Base-by-base conservation (phyloP, 306 rosid genomes). In the Corylus americana region DNA sequence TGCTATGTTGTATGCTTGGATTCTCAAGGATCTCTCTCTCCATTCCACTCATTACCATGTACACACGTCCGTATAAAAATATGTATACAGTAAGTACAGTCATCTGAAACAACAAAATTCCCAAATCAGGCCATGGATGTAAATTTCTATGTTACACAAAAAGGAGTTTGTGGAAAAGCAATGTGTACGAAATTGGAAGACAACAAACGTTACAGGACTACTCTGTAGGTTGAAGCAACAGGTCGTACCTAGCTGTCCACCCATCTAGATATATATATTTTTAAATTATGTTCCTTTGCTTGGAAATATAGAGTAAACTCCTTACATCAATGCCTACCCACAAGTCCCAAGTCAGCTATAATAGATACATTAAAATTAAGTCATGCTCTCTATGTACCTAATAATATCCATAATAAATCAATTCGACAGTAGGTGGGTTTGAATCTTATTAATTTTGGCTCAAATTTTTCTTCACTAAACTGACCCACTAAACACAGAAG, bases 11-110 rank as follows among this genome's bases (percentile, higher is more conserved):
- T 83, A 95, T 77, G 78, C 77, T 5, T 62, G 96, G 86, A 79
- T 79, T 87, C 37, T 81, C 86, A 76, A 95, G 85, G 76, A 95
- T 88, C 86, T 87, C 97, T 78, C 77, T 85, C 81, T 95, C 99
- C 70, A 93, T 82, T 70, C 99, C 99, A 83, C 99, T 95, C 94
- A 95, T 85, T 63, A 91, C 99, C 99, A 95, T 87, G 81, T 92
- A 95, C 8, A 95, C 53, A 20, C 98, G 98, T 70, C 98, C 99
- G 74, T 95, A 93, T 74, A 95, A 87, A 89, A 95, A 95, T 55
- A 88, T 83, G 76, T 93, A 95, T 47, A 93, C 99, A n/a, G 86
- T 95, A 76, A 93, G 75, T 87, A 93, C 98, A 4, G 93, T 88
- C 29, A 95, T 89, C 99, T 95, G 98, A 69, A 75, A 88, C 80